A percentile compares a stretch with the other conserved stretches of the same genome.
These are phyloP conservation scores for Sisymbrium irio DNA, from an alignment of 345 rosid genomes.

Conservation along the genomic window DNA sequence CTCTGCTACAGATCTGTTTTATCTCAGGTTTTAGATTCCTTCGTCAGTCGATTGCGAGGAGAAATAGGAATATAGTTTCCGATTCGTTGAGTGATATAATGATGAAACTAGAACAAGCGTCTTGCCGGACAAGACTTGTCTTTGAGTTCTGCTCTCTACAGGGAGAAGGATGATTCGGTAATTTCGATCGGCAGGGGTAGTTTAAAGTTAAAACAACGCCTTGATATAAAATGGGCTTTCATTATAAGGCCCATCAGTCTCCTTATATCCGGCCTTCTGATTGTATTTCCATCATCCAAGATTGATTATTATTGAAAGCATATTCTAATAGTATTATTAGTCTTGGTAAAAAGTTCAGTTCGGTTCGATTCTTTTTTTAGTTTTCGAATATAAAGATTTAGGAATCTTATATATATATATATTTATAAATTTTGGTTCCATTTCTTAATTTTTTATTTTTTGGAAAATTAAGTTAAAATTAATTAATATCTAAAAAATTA, in stretches of 20 bases:
- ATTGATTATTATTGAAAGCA: no score
- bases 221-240: neutral
- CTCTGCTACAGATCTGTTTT: constrained; percentile 22
- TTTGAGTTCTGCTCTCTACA: neutral
- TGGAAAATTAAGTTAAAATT: no score
- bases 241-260: neutral
- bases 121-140: constrained; percentile 27
- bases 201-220: neutral
- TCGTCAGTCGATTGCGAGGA: constrained; percentile 8
- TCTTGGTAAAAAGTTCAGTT: no score
- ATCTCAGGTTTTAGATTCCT: neutral
- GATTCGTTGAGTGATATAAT: neutral
- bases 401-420: no score
- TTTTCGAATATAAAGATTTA: no score
- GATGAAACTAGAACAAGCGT: constrained; percentile 1
- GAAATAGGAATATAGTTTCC: neutral
- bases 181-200: neutral
- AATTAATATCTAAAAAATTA: no score
- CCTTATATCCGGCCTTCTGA: neutral
- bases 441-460: no score
- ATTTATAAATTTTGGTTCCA: no score
- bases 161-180: neutral
- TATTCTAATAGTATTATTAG: no score
- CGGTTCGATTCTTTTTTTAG: no score
- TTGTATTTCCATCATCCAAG: no score